phyloP scores from a whole-genome alignment of 257 asterid species.

The Solanum clarkiae region DNA sequence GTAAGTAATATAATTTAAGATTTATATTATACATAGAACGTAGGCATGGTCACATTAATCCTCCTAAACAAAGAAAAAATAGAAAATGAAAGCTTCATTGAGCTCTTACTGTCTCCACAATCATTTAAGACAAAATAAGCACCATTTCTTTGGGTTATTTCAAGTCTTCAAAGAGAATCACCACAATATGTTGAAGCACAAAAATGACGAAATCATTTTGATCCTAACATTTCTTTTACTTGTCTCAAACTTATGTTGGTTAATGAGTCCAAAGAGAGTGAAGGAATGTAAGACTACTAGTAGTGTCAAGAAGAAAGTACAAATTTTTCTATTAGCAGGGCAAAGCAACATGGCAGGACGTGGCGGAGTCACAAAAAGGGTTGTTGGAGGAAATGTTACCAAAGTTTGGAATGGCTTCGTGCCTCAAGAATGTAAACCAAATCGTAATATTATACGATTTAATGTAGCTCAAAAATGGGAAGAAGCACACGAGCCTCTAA shows the following conservation, averaged over 20 bases:
- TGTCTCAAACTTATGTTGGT: not conserved
- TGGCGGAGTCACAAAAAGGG: constrained; percentile 7
- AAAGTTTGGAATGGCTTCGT: constrained; percentile 10
- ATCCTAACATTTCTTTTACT: not conserved
- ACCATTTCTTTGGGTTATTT: not conserved
- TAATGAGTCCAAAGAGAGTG: not conserved
- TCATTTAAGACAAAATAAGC: not conserved
- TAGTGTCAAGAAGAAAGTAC: not conserved
- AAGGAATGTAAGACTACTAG: not conserved
- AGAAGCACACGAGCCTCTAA: constrained; percentile 32
- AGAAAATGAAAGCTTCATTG: not conserved
- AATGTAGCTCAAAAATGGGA: constrained; percentile 9
- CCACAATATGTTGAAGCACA: not conserved
- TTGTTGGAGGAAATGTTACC: not conserved
- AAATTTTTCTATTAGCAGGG: constrained; percentile 25
- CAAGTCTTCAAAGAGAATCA: not conserved
- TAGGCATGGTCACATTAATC: not conserved
- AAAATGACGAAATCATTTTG: not conserved
- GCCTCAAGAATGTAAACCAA: constrained; percentile 12
- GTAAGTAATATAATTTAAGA: not conserved
- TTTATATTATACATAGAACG: not conserved
- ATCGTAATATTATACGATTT: constrained; percentile 4
- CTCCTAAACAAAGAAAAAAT: not conserved
- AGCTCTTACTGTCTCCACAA: not conserved
- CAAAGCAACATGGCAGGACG: constrained; percentile 44